These are phyloP conservation scores for Citrus australasica DNA, from an alignment of 345 rosid species.

Conservation along the genomic window DNA sequence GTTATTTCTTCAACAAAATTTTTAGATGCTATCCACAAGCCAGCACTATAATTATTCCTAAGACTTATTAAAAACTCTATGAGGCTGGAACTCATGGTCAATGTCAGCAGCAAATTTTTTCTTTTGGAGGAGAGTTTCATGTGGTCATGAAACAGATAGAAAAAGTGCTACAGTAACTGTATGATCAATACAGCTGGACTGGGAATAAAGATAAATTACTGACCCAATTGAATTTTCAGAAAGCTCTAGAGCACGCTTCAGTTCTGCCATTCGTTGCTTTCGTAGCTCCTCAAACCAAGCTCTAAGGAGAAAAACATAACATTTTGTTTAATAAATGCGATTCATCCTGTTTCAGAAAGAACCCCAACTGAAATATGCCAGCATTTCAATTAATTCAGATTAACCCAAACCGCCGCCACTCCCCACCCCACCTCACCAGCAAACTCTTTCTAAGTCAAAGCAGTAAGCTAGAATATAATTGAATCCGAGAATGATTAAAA, in stretches of 20 bases:
- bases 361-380: not conserved
- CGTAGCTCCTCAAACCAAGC: conserved; percentile 85
- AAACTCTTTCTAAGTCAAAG: not conserved
- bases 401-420: not conserved
- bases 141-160: not conserved
- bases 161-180: not conserved
- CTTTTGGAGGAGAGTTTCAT: not conserved
- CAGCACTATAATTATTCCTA: not conserved
- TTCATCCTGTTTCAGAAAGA: not conserved
- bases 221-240: conserved; percentile 85
- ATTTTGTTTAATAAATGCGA: not conserved
- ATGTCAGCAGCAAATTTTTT: not conserved
- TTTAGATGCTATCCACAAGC: not conserved
- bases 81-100: not conserved
- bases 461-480: not conserved
- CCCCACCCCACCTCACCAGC: too few species aligned
- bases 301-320: conserved; percentile 31
- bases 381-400: conserved; percentile 1
- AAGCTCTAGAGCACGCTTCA: conserved; percentile 60
- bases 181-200: not conserved
- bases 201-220: conserved; percentile 22
- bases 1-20: not conserved
- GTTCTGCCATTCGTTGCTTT: conserved; percentile 69
- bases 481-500: not conserved
- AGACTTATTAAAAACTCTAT: not conserved